Conservation (phyloP, 306 rosid genomes). For the Hippophae tibetana region DNA sequence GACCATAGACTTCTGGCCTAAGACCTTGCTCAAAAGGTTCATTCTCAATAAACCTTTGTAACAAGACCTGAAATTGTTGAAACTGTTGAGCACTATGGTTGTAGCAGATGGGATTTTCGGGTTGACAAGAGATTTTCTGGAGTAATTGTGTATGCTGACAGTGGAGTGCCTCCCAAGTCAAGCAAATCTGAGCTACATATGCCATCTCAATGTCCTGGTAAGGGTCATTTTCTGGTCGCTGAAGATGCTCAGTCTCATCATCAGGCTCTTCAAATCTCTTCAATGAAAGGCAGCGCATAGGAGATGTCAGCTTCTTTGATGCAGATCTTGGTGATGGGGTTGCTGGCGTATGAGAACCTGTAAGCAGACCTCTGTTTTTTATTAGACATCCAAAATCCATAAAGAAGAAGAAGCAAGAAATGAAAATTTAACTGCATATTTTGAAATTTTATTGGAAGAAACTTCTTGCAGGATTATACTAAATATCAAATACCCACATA, state of each 20-base stretch:
- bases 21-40: slow-evolving; percentile 85
- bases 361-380: slow-evolving; percentile 3
- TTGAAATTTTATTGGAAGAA: neutral
- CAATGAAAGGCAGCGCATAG: slow-evolving; percentile 86
- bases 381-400: slow-evolving; percentile 10
- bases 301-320: slow-evolving; percentile 72
- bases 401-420: neutral
- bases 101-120: slow-evolving; percentile 59
- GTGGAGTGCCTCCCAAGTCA: slow-evolving; percentile 97
- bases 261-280: slow-evolving; percentile 72
- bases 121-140: slow-evolving; percentile 73
- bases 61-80: slow-evolving; percentile 90
- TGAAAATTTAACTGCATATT: slow-evolving; percentile 3
- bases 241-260: slow-evolving; percentile 69
- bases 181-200: slow-evolving; percentile 82
- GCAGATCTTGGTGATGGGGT: slow-evolving; percentile 74
- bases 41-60: slow-evolving; percentile 87
- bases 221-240: slow-evolving; percentile 43
- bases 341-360: slow-evolving; percentile 45
- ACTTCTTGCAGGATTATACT: neutral
- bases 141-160: slow-evolving; percentile 79
- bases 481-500: no score
- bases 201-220: slow-evolving; percentile 73
- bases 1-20: slow-evolving; percentile 65
- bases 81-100: slow-evolving; percentile 71